These are phyloP conservation scores for Dactylellina drechsleri DNA, from an alignment of 2,329 filamentous ascomycete species.

Conservation along the genomic window DNA sequence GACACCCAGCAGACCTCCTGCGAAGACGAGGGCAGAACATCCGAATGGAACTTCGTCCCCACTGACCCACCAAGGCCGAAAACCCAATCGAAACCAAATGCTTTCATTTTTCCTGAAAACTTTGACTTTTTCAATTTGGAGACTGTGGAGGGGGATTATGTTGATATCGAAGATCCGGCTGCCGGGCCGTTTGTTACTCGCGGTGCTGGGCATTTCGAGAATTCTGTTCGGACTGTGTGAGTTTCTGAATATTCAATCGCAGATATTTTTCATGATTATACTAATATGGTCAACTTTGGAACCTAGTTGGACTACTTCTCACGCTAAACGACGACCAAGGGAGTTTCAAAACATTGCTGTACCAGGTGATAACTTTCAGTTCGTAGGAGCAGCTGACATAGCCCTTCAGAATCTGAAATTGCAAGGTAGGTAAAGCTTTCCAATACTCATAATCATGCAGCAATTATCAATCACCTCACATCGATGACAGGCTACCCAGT, in stretches of 20 bases:
- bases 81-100: neutral
- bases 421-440: neutral
- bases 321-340: constrained; percentile 2
- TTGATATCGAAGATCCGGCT: constrained; percentile 10
- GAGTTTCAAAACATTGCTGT: neutral
- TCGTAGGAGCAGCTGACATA: constrained; percentile 3
- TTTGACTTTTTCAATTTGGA: constrained; percentile 10
- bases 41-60: constrained; percentile 8
- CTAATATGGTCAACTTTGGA: neutral
- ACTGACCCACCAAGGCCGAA: neutral
- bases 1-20: constrained; percentile 1
- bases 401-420: constrained; percentile 9
- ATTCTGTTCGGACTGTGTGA: constrained; percentile 13
- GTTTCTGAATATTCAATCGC: neutral
- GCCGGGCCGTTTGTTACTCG: neutral
- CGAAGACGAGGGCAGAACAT: constrained; percentile 12
- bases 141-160: neutral
- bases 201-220: constrained; percentile 9
- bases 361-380: constrained; percentile 10
- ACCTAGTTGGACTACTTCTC: constrained; percentile 11
- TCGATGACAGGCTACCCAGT: neutral
- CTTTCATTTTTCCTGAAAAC: constrained; percentile 1
- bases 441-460: too few species aligned
- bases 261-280: neutral
- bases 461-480: too few species aligned